phyloP scores from a whole-genome alignment of 805 yeast species.

The Sugiyamaella smithiae region DNA sequence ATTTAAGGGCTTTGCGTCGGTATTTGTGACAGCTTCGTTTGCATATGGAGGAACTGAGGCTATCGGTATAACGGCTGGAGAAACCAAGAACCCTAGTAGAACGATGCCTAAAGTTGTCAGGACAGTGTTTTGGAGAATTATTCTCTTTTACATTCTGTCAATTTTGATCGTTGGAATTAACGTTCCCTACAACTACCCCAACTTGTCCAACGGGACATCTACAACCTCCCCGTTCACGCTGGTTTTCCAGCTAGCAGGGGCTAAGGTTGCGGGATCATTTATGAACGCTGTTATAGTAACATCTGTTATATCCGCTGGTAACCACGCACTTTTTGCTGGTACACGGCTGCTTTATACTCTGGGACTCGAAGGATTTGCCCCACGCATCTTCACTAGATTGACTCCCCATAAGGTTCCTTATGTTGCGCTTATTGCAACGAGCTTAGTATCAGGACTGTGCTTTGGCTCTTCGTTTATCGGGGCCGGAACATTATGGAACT shows the following conservation, averaged over 20 bases:
- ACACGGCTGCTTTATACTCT: constrained; percentile 60
- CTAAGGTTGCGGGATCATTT: constrained; percentile 47
- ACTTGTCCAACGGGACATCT: constrained; percentile 40
- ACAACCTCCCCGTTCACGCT: constrained; percentile 47
- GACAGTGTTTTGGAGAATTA: constrained; percentile 54
- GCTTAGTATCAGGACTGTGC: constrained; percentile 55
- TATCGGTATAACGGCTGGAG: constrained; percentile 60
- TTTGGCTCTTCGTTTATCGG: constrained; percentile 59
- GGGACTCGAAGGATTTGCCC: constrained; percentile 59
- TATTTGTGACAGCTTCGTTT: constrained; percentile 56
- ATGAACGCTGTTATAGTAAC: constrained; percentile 58
- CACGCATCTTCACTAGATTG: constrained; percentile 46
- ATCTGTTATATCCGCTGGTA: constrained; percentile 63
- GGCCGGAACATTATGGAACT: constrained; percentile 49
- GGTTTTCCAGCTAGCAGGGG: constrained; percentile 44
- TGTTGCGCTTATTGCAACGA: constrained; percentile 48
- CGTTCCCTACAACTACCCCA: constrained; percentile 54
- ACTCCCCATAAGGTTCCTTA: constrained; percentile 52
- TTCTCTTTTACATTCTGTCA: constrained; percentile 51
- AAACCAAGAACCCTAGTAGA: constrained; percentile 54
- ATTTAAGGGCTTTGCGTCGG: constrained; percentile 44
- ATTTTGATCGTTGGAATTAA: constrained; percentile 58
- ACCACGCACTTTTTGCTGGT: constrained; percentile 63
- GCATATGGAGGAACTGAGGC: constrained; percentile 58
- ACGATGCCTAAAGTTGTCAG: constrained; percentile 58